These are phyloP conservation scores for Kodamaea sp. DNA, from an alignment of 1,139 yeast species.

Conservation along the genomic window DNA sequence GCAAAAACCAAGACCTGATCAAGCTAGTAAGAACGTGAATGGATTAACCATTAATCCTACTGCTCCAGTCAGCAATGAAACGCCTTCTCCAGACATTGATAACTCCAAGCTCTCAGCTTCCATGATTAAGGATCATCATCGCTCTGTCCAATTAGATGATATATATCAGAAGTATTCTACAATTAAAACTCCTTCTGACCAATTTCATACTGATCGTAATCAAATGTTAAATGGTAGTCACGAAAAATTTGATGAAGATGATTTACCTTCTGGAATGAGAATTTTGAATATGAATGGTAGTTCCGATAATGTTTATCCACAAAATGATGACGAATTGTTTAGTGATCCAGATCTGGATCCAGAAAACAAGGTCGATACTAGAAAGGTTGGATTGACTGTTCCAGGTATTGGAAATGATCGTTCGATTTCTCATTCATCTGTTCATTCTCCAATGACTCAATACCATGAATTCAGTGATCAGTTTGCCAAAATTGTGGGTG, in stretches of 20 bases:
- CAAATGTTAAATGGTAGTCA: constrained; percentile 35
- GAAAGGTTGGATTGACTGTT: constrained; percentile 28
- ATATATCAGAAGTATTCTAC: constrained; percentile 45
- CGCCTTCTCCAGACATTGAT: not conserved
- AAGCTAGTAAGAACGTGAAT: too few relatives aligned
- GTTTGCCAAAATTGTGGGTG: constrained; percentile 26
- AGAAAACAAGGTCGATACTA: constrained; percentile 26
- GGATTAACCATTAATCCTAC: too few relatives aligned
- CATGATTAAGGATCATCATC: constrained; percentile 19
- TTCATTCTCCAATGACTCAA: constrained; percentile 50
- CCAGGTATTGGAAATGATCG: constrained; percentile 28
- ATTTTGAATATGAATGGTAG: constrained; percentile 25
- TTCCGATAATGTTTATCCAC: constrained; percentile 32
- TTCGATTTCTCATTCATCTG: constrained; percentile 35
- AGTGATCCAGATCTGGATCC: constrained; percentile 31
- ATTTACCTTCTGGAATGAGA: constrained; percentile 31
- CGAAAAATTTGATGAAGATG: constrained; percentile 35
- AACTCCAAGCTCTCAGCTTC: constrained; percentile 2
- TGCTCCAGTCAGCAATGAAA: too few relatives aligned
- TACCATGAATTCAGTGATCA: constrained; percentile 51
- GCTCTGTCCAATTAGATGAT: constrained; percentile 41
- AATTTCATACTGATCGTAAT: constrained; percentile 27
- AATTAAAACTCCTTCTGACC: constrained; percentile 43
- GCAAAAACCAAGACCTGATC: too few relatives aligned
- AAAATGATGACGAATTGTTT: constrained; percentile 36